A percentile compares a stretch with the other conserved stretches of the same genome.
Conservation (phyloP, 805 yeast genomes). For the Zygoascus flipseniorum region DNA sequence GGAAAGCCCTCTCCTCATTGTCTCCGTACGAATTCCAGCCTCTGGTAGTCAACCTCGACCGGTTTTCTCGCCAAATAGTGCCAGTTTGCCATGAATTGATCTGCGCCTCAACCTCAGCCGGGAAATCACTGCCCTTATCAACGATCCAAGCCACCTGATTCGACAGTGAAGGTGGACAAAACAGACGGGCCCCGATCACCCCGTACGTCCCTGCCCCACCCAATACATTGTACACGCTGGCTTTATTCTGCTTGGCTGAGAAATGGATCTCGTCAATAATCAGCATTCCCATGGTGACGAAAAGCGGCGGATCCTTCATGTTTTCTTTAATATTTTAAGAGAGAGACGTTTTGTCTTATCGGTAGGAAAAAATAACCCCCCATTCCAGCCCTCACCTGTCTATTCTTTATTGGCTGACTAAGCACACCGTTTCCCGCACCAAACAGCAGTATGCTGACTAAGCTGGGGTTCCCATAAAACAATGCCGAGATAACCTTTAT, state of each 20-base stretch:
- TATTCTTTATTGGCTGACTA: no score
- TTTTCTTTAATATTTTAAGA: no score
- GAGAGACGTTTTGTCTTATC: no score
- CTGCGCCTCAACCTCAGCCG: constrained; percentile 35
- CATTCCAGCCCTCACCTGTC: no score
- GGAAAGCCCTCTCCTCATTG: constrained; percentile 52
- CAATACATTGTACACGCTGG: constrained; percentile 41
- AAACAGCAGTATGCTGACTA: no score
- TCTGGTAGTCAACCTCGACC: constrained; percentile 55
- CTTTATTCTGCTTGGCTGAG: constrained; percentile 22
- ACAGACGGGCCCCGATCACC: constrained; percentile 57
- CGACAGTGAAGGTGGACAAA: constrained; percentile 30
- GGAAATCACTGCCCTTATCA: constrained; percentile 77
- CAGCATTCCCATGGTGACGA: constrained; percentile 61
- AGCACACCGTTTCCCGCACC: no score
- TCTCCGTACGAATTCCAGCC: constrained; percentile 72
- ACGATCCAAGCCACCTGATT: constrained; percentile 53
- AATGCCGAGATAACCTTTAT: neutral
- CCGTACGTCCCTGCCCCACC: constrained; percentile 93
- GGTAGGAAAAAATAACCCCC: no score
- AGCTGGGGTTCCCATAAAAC: no score
- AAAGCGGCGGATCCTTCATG: neutral
- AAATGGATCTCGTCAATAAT: constrained; percentile 80
- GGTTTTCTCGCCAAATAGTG: constrained; percentile 44
- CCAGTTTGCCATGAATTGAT: constrained; percentile 58